Evolutionary conservation across 2,329 filamentous ascomycete genomes (phyloP).

Genomic region (Microdochium nivale): DNA sequence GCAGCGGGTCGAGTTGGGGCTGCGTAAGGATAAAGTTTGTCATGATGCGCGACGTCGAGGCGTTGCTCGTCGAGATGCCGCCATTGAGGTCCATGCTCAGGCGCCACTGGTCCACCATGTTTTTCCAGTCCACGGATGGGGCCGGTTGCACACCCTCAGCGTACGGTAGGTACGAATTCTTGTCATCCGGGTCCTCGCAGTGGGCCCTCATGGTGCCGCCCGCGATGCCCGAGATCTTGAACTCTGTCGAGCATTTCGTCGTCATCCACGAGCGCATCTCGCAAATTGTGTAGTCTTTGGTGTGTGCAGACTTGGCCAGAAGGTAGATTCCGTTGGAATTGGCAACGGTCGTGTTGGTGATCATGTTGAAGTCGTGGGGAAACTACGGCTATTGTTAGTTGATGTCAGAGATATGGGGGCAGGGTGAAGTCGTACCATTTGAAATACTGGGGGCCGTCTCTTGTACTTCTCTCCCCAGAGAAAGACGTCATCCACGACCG

Average conservation of each 20-base stretch:
- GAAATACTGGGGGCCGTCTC: constrained; percentile 45
- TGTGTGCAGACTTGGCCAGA: constrained; percentile 39
- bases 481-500: constrained; percentile 62
- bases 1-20: constrained; percentile 31
- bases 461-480: constrained; percentile 48
- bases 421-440: constrained; percentile 21
- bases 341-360: constrained; percentile 44
- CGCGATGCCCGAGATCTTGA: constrained; percentile 42
- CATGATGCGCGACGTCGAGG: constrained; percentile 49
- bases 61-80: constrained; percentile 44
- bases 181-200: constrained; percentile 49
- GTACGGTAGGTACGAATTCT: constrained; percentile 44
- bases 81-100: constrained; percentile 45
- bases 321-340: constrained; percentile 53
- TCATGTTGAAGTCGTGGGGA: constrained; percentile 57
- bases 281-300: constrained; percentile 56
- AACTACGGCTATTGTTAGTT: constrained; percentile 21
- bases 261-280: constrained; percentile 55
- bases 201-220: constrained; percentile 52
- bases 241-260: constrained; percentile 57
- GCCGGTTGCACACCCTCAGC: constrained; percentile 20
- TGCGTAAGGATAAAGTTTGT: constrained; percentile 41
- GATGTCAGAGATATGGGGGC: not conserved
- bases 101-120: constrained; percentile 45
- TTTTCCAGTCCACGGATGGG: constrained; percentile 42